Evolutionary conservation across 208 protist species (phyloP), one percentile per base, ranked within the genome.

Genomic region (Wallacemonas sp.): DNA sequence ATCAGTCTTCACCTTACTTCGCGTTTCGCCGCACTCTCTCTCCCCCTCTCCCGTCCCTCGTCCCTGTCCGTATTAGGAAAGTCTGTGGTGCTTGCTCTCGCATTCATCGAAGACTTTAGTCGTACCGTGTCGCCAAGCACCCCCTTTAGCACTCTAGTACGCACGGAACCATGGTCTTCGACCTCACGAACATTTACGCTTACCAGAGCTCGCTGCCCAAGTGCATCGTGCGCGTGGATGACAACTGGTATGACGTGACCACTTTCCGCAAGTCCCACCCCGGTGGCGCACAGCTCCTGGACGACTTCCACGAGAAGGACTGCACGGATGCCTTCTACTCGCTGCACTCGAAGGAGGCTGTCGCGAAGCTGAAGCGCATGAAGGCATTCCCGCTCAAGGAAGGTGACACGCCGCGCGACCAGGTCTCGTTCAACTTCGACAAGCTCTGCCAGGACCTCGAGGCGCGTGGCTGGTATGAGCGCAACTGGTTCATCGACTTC

Each of bases 211-310:
- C 78, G 28, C 44, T 87, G 44, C 81, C 87, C 49, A 93, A 89
- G 81, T 93, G 84, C 61, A 67, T 93, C 29, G 79, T 93, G 33
- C 84, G 87, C 29, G 84, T 93, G 38, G 83, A 73, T 49, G 84
- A 93, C 62, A 87, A 72, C 54, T 90, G 83, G 87, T 93, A 93
- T 57, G 87, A 93, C 74, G 85, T 79, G 61, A 90, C 87, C 2
- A 68, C 81, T n/a, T 93, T 82, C 81, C 74, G 87, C 45, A 79
- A 83, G 48, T 82, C 79, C 16, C 87, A 93, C 76, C 87, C 84
- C 44, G 83, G 87, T 28, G 87, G 83, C 29, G 81, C 83, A 18
- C 71, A 88, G 72, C 68, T 93, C 48, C 86, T 80, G 61, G 87
- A 93, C 41, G 74, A 86, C 41, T 93, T 93, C 61, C 84, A 93